phyloP scores from a whole-genome alignment of 768 basidiomycete species.

The Pilatotrama ljubarskyi region DNA sequence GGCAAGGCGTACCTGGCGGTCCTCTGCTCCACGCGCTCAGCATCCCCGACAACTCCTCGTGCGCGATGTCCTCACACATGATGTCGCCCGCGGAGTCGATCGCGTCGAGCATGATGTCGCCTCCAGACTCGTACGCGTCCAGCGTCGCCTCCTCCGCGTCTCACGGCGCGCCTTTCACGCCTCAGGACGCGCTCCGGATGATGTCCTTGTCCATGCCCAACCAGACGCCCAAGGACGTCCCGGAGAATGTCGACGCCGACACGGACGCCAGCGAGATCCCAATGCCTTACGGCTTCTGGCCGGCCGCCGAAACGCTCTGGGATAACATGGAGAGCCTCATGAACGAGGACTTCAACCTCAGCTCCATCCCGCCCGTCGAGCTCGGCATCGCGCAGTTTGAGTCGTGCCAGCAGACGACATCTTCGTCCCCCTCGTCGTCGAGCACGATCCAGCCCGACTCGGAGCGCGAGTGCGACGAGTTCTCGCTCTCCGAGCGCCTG shows the following conservation, averaged over 20 bases:
- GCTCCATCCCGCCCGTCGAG: constrained; percentile 64
- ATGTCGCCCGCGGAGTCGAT: constrained; percentile 32
- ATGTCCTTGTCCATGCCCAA: constrained; percentile 31
- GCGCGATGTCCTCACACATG: constrained; percentile 16
- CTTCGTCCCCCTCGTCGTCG: constrained; percentile 15
- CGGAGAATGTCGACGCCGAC: constrained; percentile 33
- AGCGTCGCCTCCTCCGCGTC: constrained; percentile 50
- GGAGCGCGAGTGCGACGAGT: constrained; percentile 27
- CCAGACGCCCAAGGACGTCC: constrained; percentile 25
- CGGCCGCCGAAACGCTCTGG: constrained; percentile 31
- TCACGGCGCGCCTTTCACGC: constrained; percentile 50
- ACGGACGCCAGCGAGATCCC: constrained; percentile 20
- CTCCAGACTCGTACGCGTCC: constrained; percentile 46
- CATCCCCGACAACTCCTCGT: constrained; percentile 38
- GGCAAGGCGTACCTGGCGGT: constrained; percentile 33
- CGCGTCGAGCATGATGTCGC: constrained; percentile 50
- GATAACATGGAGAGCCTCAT: constrained; percentile 41
- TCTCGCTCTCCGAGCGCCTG: not conserved
- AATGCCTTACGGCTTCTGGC: constrained; percentile 31
- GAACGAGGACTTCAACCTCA: constrained; percentile 68
- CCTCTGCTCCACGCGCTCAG: constrained; percentile 49
- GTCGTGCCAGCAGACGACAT: constrained; percentile 14
- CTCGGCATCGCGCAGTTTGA: constrained; percentile 53
- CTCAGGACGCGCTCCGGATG: constrained; percentile 35
- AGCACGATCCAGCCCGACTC: constrained; percentile 11